phyloP scores from a whole-genome alignment of 2,329 filamentous ascomycete species.

The Penicillium sp. region DNA sequence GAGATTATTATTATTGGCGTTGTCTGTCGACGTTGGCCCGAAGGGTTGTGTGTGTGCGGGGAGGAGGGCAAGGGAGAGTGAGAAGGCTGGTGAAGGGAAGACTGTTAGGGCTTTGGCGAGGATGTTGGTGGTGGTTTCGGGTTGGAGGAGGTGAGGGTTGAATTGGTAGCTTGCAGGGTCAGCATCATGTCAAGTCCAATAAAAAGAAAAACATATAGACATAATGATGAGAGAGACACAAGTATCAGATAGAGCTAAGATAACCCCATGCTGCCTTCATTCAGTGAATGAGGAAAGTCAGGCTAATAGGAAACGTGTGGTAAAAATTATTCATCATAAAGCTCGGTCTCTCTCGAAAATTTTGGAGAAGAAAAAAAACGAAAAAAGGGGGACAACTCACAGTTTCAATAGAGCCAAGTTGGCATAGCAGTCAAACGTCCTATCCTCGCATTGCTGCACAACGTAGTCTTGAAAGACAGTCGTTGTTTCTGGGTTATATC shows the following conservation, averaged over 20 bases:
- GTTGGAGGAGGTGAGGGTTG: constrained; percentile 95
- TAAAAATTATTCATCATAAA: constrained; percentile 64
- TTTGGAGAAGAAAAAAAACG: constrained; percentile 11
- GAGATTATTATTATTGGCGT: background rate
- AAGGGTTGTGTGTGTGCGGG: constrained; percentile 73
- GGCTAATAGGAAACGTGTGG: constrained; percentile 98
- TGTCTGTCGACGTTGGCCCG: constrained; percentile 36
- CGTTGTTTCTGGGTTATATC: constrained; percentile 98
- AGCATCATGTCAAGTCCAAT: background rate
- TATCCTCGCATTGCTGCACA: constrained; percentile 87
- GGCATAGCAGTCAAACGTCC: constrained; percentile 92
- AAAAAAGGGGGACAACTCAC: constrained; percentile 53
- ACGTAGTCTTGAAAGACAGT: constrained; percentile 92
- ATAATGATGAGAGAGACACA: background rate
- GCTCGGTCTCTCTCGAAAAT: background rate
- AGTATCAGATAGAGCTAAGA: constrained; percentile 72
- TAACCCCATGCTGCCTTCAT: constrained; percentile 62
- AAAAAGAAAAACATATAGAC: background rate
- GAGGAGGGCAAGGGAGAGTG: constrained; percentile 88
- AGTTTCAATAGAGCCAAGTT: constrained; percentile 95
- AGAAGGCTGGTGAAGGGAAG: constrained; percentile 95
- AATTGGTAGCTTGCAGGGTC: constrained; percentile 78
- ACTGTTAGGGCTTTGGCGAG: constrained; percentile 96
- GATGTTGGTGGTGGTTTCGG: constrained; percentile 97
- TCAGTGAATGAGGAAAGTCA: constrained; percentile 53